phyloP scores from a whole-genome alignment of 176 grass and related monocot species.

The Elaeis guineensis region DNA sequence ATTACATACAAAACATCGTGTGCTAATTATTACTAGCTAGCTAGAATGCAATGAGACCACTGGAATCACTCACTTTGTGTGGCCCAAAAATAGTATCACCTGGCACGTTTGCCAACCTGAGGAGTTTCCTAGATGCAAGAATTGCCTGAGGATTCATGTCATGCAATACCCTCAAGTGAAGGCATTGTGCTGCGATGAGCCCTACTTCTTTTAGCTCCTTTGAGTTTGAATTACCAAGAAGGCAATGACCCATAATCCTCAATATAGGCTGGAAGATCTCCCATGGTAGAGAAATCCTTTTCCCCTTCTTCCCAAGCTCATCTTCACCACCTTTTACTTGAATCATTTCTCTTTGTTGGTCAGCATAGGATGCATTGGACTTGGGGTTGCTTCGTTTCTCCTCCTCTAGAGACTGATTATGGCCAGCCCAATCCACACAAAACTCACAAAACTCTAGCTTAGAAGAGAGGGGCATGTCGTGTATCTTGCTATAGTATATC shows the following conservation, averaged over 20 bases:
- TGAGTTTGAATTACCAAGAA: constrained; percentile 32
- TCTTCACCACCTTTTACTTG: not conserved
- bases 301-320: constrained; percentile 12
- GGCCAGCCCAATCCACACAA: constrained; percentile 54
- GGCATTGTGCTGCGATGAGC: constrained; percentile 29
- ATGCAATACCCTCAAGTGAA: constrained; percentile 50
- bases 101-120: constrained; percentile 42
- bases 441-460: constrained; percentile 75
- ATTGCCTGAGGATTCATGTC: constrained; percentile 42
- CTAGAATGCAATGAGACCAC: too few species aligned
- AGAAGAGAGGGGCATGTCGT: constrained; percentile 55
- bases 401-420: constrained; percentile 1
- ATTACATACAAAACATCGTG: too few species aligned
- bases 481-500: constrained; percentile 62
- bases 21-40: too few species aligned
- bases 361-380: too few species aligned
- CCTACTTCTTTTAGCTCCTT: constrained; percentile 47
- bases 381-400: not conserved
- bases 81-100: constrained; percentile 54
- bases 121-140: constrained; percentile 50
- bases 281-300: constrained; percentile 57
- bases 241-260: constrained; percentile 61
- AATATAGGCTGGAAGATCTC: constrained; percentile 69
- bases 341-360: too few species aligned
- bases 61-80: constrained; percentile 8